Conservation (phyloP, 192 early-diverging fungal species). For the Linnemannia zychae region DNA sequence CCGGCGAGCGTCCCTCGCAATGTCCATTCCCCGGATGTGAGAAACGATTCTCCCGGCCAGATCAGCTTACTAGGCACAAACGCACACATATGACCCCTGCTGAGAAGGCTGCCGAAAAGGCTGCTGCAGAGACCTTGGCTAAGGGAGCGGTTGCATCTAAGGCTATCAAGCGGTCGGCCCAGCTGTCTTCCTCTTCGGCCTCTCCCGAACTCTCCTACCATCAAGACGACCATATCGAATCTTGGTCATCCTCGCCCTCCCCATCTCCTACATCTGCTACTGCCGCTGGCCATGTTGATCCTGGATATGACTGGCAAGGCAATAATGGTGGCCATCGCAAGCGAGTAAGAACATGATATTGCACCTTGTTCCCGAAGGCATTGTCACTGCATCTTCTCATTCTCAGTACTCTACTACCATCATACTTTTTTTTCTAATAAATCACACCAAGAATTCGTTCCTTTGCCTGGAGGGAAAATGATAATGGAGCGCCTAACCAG, state of each 20-base stretch:
- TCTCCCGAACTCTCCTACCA: not conserved
- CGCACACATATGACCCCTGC: slow-evolving; percentile 45
- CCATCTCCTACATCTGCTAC: not conserved
- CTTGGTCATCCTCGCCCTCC: slow-evolving; percentile 24
- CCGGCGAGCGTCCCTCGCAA: slow-evolving; percentile 78
- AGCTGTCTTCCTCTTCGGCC: not conserved
- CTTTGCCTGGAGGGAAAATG: no score
- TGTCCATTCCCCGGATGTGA: slow-evolving; percentile 65
- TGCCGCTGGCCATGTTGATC: slow-evolving; percentile 13
- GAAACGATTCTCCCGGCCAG: slow-evolving; percentile 67
- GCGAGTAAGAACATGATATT: slow-evolving; percentile 17
- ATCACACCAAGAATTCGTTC: not conserved
- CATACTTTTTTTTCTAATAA: not conserved
- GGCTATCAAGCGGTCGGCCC: slow-evolving; percentile 24
- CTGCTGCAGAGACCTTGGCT: slow-evolving; percentile 15
- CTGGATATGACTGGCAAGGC: not conserved
- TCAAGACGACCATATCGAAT: slow-evolving; percentile 2
- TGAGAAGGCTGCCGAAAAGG: slow-evolving; percentile 40
- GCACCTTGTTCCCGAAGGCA: not conserved
- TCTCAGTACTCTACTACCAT: not conserved
- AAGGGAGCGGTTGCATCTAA: not conserved
- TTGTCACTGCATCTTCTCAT: not conserved
- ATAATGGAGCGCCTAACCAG: no score
- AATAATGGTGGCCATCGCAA: slow-evolving; percentile 8
- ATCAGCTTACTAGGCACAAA: slow-evolving; percentile 57